These are phyloP conservation scores for Bidens hawaiensis DNA, from an alignment of 140 eudicot genomes.

Conservation along the genomic window DNA sequence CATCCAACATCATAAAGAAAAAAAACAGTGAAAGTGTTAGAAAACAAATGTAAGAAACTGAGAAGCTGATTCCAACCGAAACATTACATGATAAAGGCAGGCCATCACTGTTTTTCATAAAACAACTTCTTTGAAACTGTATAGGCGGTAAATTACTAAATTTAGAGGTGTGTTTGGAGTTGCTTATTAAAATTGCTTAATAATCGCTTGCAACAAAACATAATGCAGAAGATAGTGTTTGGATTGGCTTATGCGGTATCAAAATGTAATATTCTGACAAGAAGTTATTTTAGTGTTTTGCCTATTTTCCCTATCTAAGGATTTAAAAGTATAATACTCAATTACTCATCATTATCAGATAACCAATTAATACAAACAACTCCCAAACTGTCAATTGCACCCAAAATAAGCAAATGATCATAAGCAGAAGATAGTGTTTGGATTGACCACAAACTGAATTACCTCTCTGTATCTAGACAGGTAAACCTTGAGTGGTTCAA, in stretches of 20 bases:
- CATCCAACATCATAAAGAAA: constrained; percentile 16
- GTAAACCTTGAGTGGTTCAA: constrained; percentile 77
- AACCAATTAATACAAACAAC: not conserved
- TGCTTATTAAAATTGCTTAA: not conserved
- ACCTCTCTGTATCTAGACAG: constrained; percentile 87
- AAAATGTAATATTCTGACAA: too few species aligned
- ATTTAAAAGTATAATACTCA: not conserved
- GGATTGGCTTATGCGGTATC: not conserved
- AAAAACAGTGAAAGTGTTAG: constrained; percentile 14
- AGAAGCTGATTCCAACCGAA: constrained; percentile 11
- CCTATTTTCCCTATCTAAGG: not conserved
- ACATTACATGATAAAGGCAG: not conserved
- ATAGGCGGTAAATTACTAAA: not conserved
- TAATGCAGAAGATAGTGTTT: not conserved
- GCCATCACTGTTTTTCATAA: not conserved
- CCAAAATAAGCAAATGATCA: not conserved
- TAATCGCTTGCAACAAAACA: not conserved
- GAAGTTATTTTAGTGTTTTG: not conserved
- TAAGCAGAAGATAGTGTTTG: not conserved
- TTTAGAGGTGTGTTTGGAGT: too few species aligned
- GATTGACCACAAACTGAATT: not conserved
- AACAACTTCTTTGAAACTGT: not conserved
- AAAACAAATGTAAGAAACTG: not conserved
- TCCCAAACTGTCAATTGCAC: not conserved
- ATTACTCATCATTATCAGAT: too few species aligned